Conservation (phyloP, 495 filamentous ascomycete species). For the Glonium stellatum region DNA sequence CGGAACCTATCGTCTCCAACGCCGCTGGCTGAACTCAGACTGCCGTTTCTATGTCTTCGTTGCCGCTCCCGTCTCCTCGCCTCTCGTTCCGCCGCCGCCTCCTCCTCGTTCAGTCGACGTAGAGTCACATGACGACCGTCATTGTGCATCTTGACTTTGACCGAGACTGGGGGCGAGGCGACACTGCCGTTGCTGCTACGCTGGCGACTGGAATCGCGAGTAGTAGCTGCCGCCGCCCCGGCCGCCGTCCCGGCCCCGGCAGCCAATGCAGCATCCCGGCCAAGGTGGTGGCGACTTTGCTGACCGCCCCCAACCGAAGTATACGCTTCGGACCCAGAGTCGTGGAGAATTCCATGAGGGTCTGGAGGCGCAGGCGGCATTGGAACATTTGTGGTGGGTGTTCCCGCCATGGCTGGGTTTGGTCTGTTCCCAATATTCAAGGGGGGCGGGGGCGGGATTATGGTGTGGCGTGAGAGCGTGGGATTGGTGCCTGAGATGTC, state of each 20-base stretch:
- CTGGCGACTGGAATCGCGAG: slow-evolving; percentile 33
- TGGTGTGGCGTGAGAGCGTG: slow-evolving; percentile 26
- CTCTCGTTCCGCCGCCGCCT: slow-evolving; percentile 59
- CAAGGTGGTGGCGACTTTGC: slow-evolving; percentile 41
- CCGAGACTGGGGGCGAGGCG: slow-evolving; percentile 59
- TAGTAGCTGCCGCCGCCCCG: slow-evolving; percentile 41
- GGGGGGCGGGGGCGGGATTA: slow-evolving; percentile 16
- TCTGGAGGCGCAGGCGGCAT: slow-evolving; percentile 36
- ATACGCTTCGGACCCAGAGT: slow-evolving; percentile 53
- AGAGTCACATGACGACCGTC: slow-evolving; percentile 78
- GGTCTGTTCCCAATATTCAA: not conserved
- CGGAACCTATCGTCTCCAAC: slow-evolving; percentile 30
- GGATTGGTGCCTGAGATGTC: slow-evolving; percentile 33
- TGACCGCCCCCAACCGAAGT: slow-evolving; percentile 44
- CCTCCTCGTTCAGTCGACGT: slow-evolving; percentile 70
- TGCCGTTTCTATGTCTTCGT: slow-evolving; percentile 21
- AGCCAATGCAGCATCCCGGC: slow-evolving; percentile 25
- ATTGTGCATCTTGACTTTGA: slow-evolving; percentile 74
- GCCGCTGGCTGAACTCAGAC: slow-evolving; percentile 28
- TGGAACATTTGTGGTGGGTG: slow-evolving; percentile 18
- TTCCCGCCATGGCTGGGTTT: slow-evolving; percentile 25
- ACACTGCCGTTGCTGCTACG: slow-evolving; percentile 39
- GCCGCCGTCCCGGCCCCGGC: slow-evolving; percentile 42
- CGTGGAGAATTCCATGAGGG: slow-evolving; percentile 52
- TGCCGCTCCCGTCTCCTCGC: slow-evolving; percentile 39